phyloP scores from a whole-genome alignment of 2,329 filamentous ascomycete genomes.

The Monosporascus sp. region DNA sequence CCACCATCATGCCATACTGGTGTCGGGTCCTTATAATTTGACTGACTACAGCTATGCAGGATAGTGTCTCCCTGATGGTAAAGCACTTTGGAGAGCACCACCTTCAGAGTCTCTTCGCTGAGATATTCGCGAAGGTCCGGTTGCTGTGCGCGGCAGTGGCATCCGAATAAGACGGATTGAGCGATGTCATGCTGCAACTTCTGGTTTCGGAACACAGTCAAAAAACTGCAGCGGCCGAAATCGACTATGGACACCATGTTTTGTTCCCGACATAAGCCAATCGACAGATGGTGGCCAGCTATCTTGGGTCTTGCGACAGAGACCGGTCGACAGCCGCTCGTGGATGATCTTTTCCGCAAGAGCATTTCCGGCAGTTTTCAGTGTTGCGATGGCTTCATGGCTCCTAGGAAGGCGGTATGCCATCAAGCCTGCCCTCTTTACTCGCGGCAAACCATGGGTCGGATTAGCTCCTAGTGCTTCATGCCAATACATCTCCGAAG shows the following conservation, averaged over 20 bases:
- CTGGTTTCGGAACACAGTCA: neutral
- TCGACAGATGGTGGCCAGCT: neutral
- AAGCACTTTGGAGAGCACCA: neutral
- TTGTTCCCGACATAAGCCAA: neutral
- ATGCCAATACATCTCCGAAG: neutral
- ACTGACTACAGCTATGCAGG: slow-evolving; percentile 1
- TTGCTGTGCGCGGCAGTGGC: neutral
- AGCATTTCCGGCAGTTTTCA: neutral
- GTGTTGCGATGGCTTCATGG: neutral
- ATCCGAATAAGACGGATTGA: neutral
- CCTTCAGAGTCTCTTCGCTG: neutral
- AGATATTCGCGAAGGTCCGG: neutral
- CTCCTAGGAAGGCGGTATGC: neutral
- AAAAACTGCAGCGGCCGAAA: neutral
- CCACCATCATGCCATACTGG: slow-evolving; percentile 8
- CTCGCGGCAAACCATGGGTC: neutral
- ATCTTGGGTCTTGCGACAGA: neutral
- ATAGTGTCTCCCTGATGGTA: slow-evolving; percentile 1
- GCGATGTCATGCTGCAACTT: neutral
- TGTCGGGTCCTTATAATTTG: slow-evolving; percentile 8
- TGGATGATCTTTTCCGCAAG: neutral
- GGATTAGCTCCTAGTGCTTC: neutral
- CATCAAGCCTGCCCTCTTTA: neutral
- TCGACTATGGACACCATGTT: neutral
- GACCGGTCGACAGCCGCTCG: neutral